phyloP scores from a whole-genome alignment of 306 rosid genomes.

The Heteromeles arbutifolia region DNA sequence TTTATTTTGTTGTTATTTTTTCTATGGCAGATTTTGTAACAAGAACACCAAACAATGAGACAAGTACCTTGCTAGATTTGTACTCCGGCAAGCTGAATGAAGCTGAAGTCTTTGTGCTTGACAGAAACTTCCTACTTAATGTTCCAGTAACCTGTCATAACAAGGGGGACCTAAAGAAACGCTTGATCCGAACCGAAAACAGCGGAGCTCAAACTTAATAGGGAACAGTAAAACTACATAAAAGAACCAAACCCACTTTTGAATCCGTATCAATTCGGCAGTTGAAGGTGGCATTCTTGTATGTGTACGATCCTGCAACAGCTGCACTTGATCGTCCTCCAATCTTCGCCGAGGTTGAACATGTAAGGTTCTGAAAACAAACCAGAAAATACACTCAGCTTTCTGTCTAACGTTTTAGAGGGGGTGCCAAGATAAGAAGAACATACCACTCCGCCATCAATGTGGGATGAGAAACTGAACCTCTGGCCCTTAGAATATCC shows the following conservation, averaged over 20 bases:
- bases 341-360: neutral
- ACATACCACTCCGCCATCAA: neutral
- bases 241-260: neutral
- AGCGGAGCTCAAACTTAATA: neutral
- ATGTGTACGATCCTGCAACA: neutral
- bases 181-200: neutral
- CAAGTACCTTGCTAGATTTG: constrained; percentile 15
- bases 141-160: constrained; percentile 9
- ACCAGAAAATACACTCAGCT: neutral
- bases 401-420: neutral
- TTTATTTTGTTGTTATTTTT: neutral
- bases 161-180: neutral
- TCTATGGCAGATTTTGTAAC: neutral
- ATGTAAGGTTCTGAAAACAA: neutral
- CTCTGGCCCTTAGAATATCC: neutral
- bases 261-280: neutral
- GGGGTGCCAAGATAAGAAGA: neutral
- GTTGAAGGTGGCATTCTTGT: neutral
- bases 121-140: neutral
- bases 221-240: neutral
- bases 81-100: constrained; percentile 14
- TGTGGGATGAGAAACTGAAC: neutral
- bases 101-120: constrained; percentile 1
- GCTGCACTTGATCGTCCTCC: neutral
- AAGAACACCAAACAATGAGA: neutral